Evolutionary conservation across 352 stramenopile genomes (phyloP).

Genomic region (Phytophthora pistaciae): DNA sequence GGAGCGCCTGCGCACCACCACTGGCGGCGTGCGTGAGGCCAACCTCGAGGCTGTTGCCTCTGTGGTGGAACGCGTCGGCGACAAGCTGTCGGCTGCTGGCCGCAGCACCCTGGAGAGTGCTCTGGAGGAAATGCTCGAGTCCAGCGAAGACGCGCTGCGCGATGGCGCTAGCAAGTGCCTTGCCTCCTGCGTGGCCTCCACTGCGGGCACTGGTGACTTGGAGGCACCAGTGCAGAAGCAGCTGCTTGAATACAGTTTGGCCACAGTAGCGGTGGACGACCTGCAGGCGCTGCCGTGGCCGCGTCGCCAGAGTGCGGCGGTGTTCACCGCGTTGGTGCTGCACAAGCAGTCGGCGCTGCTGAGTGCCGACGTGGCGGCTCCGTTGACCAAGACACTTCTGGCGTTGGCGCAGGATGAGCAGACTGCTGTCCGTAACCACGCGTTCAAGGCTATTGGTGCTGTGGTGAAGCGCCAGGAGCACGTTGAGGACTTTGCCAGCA

Average conservation of each 20-base stretch:
- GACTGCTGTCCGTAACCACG: conserved; percentile 62
- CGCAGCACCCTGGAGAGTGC: conserved; percentile 64
- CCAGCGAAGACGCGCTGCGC: conserved; percentile 69
- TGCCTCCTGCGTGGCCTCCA: conserved; percentile 61
- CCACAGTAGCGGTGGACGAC: conserved; percentile 44
- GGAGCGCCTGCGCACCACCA: conserved; percentile 75
- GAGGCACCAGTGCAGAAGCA: conserved; percentile 41
- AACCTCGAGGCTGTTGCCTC: conserved; percentile 79
- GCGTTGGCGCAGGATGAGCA: conserved; percentile 73
- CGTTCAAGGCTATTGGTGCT: conserved; percentile 60
- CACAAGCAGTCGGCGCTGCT: conserved; percentile 53
- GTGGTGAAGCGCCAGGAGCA: conserved; percentile 63
- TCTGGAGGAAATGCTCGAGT: conserved; percentile 73
- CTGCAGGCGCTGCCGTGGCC: conserved; percentile 55
- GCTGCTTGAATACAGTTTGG: conserved; percentile 59
- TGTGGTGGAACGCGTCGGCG: conserved; percentile 69
- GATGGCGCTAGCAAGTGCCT: conserved; percentile 77
- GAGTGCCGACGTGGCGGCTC: conserved; percentile 27
- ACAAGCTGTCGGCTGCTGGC: conserved; percentile 73
- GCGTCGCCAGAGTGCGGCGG: conserved; percentile 69
- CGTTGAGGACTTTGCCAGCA: conserved; percentile 33
- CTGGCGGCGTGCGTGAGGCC: conserved; percentile 76
- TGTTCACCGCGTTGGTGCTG: conserved; percentile 67
- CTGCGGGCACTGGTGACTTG: conserved; percentile 46
- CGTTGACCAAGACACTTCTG: conserved; percentile 44